Base-by-base conservation (phyloP, 768 basidiomycete species). In the Macrolepiota fuliginosa region DNA sequence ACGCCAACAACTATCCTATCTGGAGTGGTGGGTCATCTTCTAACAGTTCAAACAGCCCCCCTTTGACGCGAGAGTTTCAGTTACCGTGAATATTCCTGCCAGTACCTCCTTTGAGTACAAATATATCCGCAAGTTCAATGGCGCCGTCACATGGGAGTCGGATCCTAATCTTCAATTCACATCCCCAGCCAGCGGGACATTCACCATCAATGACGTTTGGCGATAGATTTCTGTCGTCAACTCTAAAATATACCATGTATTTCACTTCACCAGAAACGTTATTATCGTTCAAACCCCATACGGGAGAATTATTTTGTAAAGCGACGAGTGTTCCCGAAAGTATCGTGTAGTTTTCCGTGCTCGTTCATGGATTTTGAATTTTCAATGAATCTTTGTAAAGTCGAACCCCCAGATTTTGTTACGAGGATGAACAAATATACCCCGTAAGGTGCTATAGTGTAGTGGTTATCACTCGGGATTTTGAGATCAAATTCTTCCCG, bases 61-160 rank as follows among this genome's bases (percentile, higher is more conserved):
- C 36, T 52, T 53, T 25, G n/a, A 40, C 57, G 51, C 35, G 29
- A 32, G 5, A n/a, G 1, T n/a, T 46, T 5, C 67, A 89, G 88
- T 85, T 58, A 87, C 86, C 3, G 79, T 90, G 25, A 80, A 80
- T 58, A 70, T 91, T 4, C 86, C 87, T 0, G 81, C 83, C 25
- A 80, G 72, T 63, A 79, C 79, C 0, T 63, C 62, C 45, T 75
- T 91, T 57, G 72, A 90, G 71, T 91, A 91, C 79, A 91, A 91
- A 73, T 91, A 88, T 68, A 82, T 90, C 67, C 77, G 83, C 58
- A 88, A 80, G 61, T 62, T 73, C 68, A 84, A 83, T 55, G 85
- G 81, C 3, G 66, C 67, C 10, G 76, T 88, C 39, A 87, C 83
- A 12, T 92, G 90, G 90, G 87, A 90, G 73, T 70, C 74, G 4